Evolutionary conservation across 805 yeast species (phyloP), one percentile per base, ranked within the genome.

Genomic region (Vanderwaltozyma tropicalis): DNA sequence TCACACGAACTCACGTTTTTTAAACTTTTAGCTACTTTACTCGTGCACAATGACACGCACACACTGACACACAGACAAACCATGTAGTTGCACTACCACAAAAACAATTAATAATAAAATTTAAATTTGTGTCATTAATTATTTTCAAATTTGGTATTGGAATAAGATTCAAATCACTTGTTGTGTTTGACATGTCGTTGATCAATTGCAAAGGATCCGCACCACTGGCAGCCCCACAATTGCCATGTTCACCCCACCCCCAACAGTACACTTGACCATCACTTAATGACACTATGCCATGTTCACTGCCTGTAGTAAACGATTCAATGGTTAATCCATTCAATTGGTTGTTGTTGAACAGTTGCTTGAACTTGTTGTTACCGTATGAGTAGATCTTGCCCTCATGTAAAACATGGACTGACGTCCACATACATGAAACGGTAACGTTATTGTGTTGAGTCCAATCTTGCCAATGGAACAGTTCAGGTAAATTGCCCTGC

Each of bases 201-300:
- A 46, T 37, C 8, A 8, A 6, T 29, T 12, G 14, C 5, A 13
- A 9, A 7, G 31, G 4, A 12, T 14, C 13, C 24, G n/a, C 20
- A 12, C 22, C 12, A n/a, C 16, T 32, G 34, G 5, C 16, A 5
- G 10, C 15, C 4, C 95, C 95, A 61, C 97, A 89, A 54, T 89
- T 89, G 0, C 98, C 98, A 58, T 89, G 98, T 52, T 92, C 97
- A 12, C 96, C 96, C 98, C 98, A 89, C 0, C 98, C 98, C 97
- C 97, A 92, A 2, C 88, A 71, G 38, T 52, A 63, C 0, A 87
- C 78, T 8, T 40, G 35, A 28, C 57, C 47, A 28, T 31, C 41
- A 2, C 30, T 32, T 3, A 48, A 36, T 6, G 57, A 52, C 10
- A 73, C 48, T 14, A 87, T 49, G 0, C 92, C 94, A 57, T 89